A percentile compares a stretch with the other conserved stretches of the same genome.
These are phyloP conservation scores for Globisporangium nunn DNA, from an alignment of 352 stramenopile species.

Conservation along the genomic window DNA sequence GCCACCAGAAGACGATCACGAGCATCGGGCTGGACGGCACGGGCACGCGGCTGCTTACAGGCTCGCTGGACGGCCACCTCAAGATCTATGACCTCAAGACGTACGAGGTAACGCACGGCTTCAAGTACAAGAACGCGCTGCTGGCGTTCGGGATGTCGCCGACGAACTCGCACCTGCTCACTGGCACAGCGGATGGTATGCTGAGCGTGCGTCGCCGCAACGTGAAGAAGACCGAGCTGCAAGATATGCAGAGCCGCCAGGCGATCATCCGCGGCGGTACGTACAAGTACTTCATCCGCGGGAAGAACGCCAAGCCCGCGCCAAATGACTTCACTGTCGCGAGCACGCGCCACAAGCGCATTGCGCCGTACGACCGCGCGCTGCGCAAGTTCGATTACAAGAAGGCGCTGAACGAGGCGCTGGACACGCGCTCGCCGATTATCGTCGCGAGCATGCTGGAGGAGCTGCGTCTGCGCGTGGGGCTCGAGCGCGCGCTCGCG, in stretches of 20 bases:
- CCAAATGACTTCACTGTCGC: slow-evolving; percentile 74
- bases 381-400: slow-evolving; percentile 95
- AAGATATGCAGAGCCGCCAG: slow-evolving; percentile 59
- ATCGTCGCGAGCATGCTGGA: slow-evolving; percentile 93
- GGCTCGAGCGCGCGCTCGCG: slow-evolving; percentile 84
- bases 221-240: slow-evolving; percentile 59
- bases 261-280: slow-evolving; percentile 74
- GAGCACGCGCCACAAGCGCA: slow-evolving; percentile 81
- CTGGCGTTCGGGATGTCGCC: slow-evolving; percentile 78
- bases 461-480: slow-evolving; percentile 90
- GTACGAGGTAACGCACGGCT: slow-evolving; percentile 86
- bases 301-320: slow-evolving; percentile 74
- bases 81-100: slow-evolving; percentile 93
- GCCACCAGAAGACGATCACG: slow-evolving; percentile 94
- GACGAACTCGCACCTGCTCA: slow-evolving; percentile 79
- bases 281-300: slow-evolving; percentile 89
- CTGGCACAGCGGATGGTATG: slow-evolving; percentile 66
- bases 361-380: slow-evolving; percentile 89
- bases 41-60: slow-evolving; percentile 82
- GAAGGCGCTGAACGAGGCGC: slow-evolving; percentile 91
- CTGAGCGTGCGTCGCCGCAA: slow-evolving; percentile 79
- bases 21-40: slow-evolving; percentile 84
- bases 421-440: slow-evolving; percentile 87
- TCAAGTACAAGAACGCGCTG: slow-evolving; percentile 84
- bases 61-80: slow-evolving; percentile 88